Evolutionary conservation across 164 flowering plant species (phyloP), one percentile per base, ranked within the genome.

Genomic region (Vitis riparia): DNA sequence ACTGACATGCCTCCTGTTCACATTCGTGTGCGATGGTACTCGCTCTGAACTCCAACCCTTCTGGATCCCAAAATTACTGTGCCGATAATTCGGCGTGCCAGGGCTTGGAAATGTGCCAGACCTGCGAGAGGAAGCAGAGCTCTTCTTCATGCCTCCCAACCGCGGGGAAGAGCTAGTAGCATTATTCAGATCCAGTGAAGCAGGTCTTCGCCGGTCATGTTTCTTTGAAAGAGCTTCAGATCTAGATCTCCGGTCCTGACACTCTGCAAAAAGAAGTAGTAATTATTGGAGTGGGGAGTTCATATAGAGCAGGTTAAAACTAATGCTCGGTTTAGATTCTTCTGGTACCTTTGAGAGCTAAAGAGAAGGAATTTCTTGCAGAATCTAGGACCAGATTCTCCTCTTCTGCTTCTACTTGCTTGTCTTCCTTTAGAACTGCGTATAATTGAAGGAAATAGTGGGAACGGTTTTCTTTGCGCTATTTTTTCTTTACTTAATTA

Each of bases 41-140:
- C 97, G 86, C 77, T 95, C 99, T 3, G 99, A 93, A 76, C 91
- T 87, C 97, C 97, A 90, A 52, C 97, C 99, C 60, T 91, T 95
- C 68, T 86, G 96, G 70, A 88, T 69, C 27, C 86, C 91, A 3
- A 63, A 76, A 58, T 75, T 77, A 0, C 78, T 58, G 32, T 79
- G 80, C 50, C 82, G 69, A 70, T 86, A 89, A 78, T 68, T 84
- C 0, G 97, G 97, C 16, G 91, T 92, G 6, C 87, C 94, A 0
- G 99, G 99, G 75, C 97, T 95, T 2, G 91, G 92, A 69, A 87
- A 85, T 10, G 84, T 73, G 23, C 89, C 87, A 0, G 84, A 69
- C 60, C 69, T 79, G 9, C 82, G 80, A 29, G 88, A 53, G 32
- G 78, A 57, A 68, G 67, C 75, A 2, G 87, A 77, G 66, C 67